These are phyloP conservation scores for Salvia miltiorrhiza DNA, from an alignment of 257 asterid genomes.

Conservation along the genomic window DNA sequence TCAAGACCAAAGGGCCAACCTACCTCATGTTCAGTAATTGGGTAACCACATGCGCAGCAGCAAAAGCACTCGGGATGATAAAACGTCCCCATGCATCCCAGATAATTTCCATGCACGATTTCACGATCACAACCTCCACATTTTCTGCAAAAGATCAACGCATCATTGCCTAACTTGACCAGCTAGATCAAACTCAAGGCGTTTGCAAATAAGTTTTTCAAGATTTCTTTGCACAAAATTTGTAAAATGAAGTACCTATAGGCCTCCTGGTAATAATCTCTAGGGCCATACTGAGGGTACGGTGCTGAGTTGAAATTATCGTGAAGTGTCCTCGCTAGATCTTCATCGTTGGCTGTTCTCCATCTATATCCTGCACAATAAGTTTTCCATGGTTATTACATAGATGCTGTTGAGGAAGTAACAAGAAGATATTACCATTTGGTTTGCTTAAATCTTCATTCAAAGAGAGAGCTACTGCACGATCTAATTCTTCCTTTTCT, in stretches of 20 bases:
- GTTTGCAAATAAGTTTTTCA: background rate
- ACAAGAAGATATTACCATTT: constrained; percentile 31
- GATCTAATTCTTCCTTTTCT: constrained; percentile 76
- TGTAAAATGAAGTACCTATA: constrained; percentile 40
- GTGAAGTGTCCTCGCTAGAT: constrained; percentile 43
- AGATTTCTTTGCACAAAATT: background rate
- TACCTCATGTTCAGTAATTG: constrained; percentile 80
- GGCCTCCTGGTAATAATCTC: constrained; percentile 45
- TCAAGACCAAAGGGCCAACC: background rate
- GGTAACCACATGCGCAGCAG: constrained; percentile 60
- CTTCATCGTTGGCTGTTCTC: constrained; percentile 53
- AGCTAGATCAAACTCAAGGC: background rate
- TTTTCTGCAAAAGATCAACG: constrained; percentile 36
- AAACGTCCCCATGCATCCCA: constrained; percentile 79
- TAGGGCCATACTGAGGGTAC: constrained; percentile 45
- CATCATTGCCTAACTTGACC: background rate
- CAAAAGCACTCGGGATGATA: constrained; percentile 80
- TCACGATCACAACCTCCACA: constrained; percentile 74
- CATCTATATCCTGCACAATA: constrained; percentile 53
- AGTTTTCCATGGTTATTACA: background rate
- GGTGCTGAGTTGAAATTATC: constrained; percentile 44
- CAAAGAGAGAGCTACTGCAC: constrained; percentile 72
- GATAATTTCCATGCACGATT: constrained; percentile 61
- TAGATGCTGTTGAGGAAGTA: background rate
- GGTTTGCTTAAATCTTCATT: constrained; percentile 64